Percentiles rank a stretch among this genome's conserved stretches.
These are phyloP conservation scores for Aspergillus carlsbadensis DNA, from an alignment of 495 filamentous ascomycete species.

Conservation along the genomic window DNA sequence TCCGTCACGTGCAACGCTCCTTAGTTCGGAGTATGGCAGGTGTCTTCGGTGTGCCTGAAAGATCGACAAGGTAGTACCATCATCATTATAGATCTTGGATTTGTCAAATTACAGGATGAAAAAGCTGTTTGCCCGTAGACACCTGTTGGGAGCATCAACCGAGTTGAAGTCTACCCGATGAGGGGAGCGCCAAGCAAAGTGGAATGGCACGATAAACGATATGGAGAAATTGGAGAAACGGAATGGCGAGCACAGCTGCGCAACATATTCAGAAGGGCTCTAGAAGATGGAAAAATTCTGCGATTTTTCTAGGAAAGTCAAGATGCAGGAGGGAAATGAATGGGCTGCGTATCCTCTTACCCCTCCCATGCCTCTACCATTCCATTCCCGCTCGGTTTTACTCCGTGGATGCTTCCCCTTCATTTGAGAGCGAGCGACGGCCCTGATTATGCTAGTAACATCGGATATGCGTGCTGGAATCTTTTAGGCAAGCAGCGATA, in stretches of 20 bases:
- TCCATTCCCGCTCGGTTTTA: neutral
- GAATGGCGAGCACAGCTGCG: too few relatives aligned
- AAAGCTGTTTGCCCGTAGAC: neutral
- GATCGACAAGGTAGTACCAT: neutral
- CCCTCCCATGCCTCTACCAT: neutral
- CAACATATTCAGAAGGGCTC: neutral
- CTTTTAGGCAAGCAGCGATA: neutral
- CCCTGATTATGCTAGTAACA: neutral
- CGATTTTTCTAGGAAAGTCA: neutral
- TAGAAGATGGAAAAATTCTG: neutral
- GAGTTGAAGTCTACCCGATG: neutral
- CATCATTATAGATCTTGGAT: neutral
- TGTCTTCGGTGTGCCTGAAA: neutral
- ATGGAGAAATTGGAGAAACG: neutral
- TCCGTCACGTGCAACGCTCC: slow-evolving; percentile 9
- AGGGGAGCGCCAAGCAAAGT: neutral
- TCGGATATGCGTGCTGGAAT: neutral
- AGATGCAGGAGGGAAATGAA: neutral
- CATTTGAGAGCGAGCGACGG: neutral
- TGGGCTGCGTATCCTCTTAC: neutral
- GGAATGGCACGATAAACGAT: slow-evolving; percentile 3
- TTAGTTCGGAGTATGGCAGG: neutral
- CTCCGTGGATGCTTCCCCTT: neutral
- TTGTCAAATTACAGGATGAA: neutral
- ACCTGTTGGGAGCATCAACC: neutral